A percentile compares a stretch with the other conserved stretches of the same genome.
Evolutionary conservation across 1,284 basidiomycete genomes (phyloP).

Genomic region (Rhodotorula sp.): DNA sequence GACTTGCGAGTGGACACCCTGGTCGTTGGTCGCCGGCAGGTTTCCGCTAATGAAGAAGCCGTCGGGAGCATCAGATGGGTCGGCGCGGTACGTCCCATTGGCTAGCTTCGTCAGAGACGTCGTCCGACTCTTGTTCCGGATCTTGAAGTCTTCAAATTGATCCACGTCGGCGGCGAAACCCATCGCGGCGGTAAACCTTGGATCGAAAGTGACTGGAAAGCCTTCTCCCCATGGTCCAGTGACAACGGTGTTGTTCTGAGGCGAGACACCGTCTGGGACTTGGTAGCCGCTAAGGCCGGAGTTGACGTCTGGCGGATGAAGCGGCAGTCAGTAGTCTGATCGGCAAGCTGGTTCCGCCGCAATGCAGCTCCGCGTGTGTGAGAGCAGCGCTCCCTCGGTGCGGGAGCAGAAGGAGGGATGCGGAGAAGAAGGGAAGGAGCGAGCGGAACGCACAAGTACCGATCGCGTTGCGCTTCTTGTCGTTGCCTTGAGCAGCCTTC

Average conservation of each 20-base stretch:
- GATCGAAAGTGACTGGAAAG: slow-evolving; percentile 53
- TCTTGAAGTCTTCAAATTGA: slow-evolving; percentile 28
- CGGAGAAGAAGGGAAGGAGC: neutral
- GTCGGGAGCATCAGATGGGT: slow-evolving; percentile 48
- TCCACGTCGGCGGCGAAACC: slow-evolving; percentile 47
- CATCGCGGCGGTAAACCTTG: slow-evolving; percentile 50
- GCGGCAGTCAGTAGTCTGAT: no score
- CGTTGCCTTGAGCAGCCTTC: slow-evolving; percentile 46
- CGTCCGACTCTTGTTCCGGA: slow-evolving; percentile 10
- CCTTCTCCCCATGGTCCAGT: slow-evolving; percentile 46
- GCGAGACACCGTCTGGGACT: slow-evolving; percentile 20
- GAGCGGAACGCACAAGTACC: slow-evolving; percentile 44
- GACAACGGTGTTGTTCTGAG: slow-evolving; percentile 46
- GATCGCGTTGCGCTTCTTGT: slow-evolving; percentile 50
- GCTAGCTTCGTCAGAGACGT: slow-evolving; percentile 19
- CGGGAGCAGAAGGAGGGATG: neutral
- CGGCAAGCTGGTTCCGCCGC: no score
- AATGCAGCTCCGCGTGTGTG: no score
- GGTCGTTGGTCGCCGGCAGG: slow-evolving; percentile 45
- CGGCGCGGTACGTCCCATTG: slow-evolving; percentile 47
- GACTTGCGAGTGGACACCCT: slow-evolving; percentile 50
- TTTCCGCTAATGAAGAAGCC: slow-evolving; percentile 45
- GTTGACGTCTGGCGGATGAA: slow-evolving; percentile 37
- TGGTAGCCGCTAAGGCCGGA: slow-evolving; percentile 49
- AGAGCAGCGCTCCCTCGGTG: neutral